phyloP scores from a whole-genome alignment of 208 protist species.

The Acanthamoeba quina region DNA sequence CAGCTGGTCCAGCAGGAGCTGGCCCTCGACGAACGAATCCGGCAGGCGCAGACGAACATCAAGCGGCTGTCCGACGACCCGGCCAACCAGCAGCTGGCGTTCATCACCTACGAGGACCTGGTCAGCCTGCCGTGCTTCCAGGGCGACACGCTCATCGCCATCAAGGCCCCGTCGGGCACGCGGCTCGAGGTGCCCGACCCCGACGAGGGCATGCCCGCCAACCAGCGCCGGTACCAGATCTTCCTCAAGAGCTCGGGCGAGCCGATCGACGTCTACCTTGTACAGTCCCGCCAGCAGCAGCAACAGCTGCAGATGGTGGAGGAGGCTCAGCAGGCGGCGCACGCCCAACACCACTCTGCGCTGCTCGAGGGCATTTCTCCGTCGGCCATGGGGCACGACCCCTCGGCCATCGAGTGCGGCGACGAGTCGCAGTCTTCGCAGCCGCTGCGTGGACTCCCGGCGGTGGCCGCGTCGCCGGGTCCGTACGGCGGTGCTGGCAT shows the following conservation, averaged over 20 bases:
- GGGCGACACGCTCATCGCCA: constrained; percentile 86
- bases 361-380: neutral
- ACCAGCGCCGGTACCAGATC: constrained; percentile 57
- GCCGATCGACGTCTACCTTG: constrained; percentile 65
- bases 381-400: neutral
- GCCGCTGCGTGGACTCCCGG: neutral
- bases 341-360: neutral
- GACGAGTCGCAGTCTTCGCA: neutral
- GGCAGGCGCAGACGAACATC: constrained; percentile 75
- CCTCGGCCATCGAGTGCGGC: neutral
- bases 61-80: constrained; percentile 60
- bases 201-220: constrained; percentile 77
- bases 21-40: constrained; percentile 71
- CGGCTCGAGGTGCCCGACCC: constrained; percentile 86
- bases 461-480: neutral
- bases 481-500: neutral
- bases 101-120: constrained; percentile 86
- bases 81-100: constrained; percentile 61
- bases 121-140: constrained; percentile 77
- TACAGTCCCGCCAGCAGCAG: constrained; percentile 46
- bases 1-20: constrained; percentile 74
- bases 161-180: constrained; percentile 87
- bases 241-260: constrained; percentile 54
- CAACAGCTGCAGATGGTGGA: constrained; percentile 10
- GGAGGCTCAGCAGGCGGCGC: neutral